Evolutionary conservation across 2,329 filamentous ascomycete species (phyloP), one percentile per base, ranked within the genome.

Genomic region (Colletotrichum phormii): DNA sequence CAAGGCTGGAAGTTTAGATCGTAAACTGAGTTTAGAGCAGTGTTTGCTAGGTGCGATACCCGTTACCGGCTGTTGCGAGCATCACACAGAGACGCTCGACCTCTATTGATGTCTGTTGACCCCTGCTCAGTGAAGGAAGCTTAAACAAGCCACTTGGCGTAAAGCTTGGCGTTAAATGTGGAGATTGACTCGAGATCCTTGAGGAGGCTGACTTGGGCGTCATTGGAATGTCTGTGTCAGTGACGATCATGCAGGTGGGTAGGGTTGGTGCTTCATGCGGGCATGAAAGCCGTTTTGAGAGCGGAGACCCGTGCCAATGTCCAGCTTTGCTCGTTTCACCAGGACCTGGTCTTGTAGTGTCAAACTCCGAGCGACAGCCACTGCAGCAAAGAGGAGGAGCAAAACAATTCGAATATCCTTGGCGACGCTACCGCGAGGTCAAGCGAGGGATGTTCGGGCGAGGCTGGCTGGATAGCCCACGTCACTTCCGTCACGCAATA

Each of bases 201-300:
- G 33, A n/a, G 35, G 54, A 64, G 59, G 60, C 57, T 70, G 66
- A 61, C 54, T 64, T 46, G 60, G 9, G 46, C 35, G 33, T 60
- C 33, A 22, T 49, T n/a, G 35, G 22, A 58, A 54, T 60, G 68
- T 74, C 55, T 64, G 64, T 62, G 72, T 64, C 33, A 62, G 69
- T 29, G 69, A 72, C 37, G 72, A 72, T 69, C 72, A 74, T 58
- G 72, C 72, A 74, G 31, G 60, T 70, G 70, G 60, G 66, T 64
- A 69, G 51, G 60, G 66, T 64, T 61, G 54, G 66, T 29, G 60
- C 66, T 67, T 72, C 66, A 64, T 64, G 66, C 54, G 59, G 66
- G 60, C 46, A 64, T 61, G 5, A 51, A 33, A 55, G 55, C 70
- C 66, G 70, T 70, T 72, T 68, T 64, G 70, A 64, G 70, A 55